Evolutionary conservation across 257 asterid genomes (phyloP).

Genomic region (Thymus quinquecostatus): DNA sequence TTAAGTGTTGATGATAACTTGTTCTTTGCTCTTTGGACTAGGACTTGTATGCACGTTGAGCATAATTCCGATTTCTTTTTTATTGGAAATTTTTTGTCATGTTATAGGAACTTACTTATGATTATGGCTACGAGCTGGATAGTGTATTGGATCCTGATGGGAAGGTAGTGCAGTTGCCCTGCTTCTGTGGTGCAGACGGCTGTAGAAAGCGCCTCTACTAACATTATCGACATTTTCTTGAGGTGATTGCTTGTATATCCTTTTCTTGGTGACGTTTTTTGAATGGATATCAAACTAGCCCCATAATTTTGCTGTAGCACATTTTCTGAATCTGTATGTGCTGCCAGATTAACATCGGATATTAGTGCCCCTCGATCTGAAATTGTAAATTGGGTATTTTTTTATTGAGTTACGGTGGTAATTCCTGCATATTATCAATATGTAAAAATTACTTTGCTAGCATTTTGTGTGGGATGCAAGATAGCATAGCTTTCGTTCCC

Average conservation of each 20-base stretch:
- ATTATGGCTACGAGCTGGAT: conserved; percentile 73
- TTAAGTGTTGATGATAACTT: no score
- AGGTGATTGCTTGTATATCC: conserved; percentile 1
- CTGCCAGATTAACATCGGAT: no score
- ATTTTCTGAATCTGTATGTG: background rate
- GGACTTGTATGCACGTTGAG: background rate
- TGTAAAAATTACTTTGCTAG: background rate
- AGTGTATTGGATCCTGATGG: conserved; percentile 79
- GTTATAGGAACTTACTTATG: conserved; percentile 75
- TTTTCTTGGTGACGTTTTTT: background rate
- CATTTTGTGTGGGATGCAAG: background rate
- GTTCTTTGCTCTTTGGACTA: background rate
- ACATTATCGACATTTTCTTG: conserved; percentile 18
- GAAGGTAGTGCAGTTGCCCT: conserved; percentile 48
- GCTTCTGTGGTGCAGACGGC: conserved; percentile 72
- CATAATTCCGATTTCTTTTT: background rate
- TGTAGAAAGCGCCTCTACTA: conserved; percentile 71
- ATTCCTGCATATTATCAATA: background rate
- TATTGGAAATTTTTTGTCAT: background rate
- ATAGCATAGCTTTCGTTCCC: background rate
- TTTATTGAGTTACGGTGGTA: no score
- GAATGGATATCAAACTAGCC: background rate
- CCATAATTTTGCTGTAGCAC: conserved; percentile 5
- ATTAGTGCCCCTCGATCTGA: no score
- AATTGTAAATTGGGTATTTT: background rate